Percentiles rank a stretch among this genome's conserved stretches.
phyloP scores from a whole-genome alignment of 441 rosid species.

The Erodium chrysanthum region DNA sequence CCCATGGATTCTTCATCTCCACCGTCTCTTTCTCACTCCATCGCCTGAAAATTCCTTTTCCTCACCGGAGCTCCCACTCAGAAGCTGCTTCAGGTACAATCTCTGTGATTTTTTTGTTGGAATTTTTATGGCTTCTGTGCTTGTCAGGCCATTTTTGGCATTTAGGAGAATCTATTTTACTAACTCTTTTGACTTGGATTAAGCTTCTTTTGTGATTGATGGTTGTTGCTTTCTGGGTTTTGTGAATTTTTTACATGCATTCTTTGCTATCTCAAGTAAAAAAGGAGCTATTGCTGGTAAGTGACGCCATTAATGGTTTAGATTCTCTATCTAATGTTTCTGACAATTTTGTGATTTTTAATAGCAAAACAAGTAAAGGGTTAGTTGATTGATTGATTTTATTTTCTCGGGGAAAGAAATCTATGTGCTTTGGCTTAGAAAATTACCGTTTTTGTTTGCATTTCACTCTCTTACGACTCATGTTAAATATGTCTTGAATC shows the following conservation, averaged over 20 bases:
- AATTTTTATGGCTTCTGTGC: no score
- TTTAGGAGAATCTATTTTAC: neutral
- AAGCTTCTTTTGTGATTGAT: neutral
- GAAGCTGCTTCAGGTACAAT: neutral
- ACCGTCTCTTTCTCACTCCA: neutral
- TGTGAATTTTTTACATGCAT: conserved; percentile 2
- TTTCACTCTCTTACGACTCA: no score
- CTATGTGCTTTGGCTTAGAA: neutral
- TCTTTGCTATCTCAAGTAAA: conserved; percentile 13
- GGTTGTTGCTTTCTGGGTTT: conserved; percentile 1
- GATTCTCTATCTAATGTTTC: neutral
- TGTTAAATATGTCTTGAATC: no score
- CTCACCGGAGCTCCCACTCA: neutral
- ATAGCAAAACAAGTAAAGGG: neutral
- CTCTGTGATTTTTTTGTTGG: neutral
- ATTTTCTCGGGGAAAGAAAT: neutral
- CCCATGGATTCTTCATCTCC: neutral
- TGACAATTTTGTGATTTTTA: neutral
- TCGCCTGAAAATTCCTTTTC: neutral
- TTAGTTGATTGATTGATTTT: neutral
- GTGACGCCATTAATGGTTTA: neutral
- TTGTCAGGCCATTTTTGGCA: neutral
- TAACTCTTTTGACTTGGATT: conserved; percentile 1
- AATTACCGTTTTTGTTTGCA: neutral
- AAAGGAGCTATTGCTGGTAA: neutral